Evolutionary conservation across 148 eudicot species (phyloP).

Genomic region (Diospyros lotus): DNA sequence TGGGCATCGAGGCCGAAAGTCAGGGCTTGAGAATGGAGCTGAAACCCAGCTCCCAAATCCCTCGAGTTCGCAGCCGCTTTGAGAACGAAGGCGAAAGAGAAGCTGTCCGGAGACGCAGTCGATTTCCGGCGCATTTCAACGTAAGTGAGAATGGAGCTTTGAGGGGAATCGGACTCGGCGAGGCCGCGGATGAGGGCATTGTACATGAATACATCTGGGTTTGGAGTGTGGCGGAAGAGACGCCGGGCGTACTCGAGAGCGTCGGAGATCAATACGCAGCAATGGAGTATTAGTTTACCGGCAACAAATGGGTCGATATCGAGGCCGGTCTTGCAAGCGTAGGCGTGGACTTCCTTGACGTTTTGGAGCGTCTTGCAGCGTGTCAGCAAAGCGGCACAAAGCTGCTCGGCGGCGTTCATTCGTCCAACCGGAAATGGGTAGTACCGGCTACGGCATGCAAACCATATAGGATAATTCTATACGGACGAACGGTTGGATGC

Average conservation of each 20-base stretch:
- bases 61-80: constrained; percentile 42
- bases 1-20: constrained; percentile 34
- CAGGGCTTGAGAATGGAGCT: constrained; percentile 50
- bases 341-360: constrained; percentile 44
- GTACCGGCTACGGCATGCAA: no score
- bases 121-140: constrained; percentile 38
- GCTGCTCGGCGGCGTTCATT: constrained; percentile 19
- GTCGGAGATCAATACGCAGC: constrained; percentile 30
- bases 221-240: constrained; percentile 30
- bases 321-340: constrained; percentile 32
- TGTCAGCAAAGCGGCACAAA: constrained; percentile 33
- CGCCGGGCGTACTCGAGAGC: constrained; percentile 34
- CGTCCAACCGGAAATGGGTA: background rate
- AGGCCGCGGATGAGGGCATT: constrained; percentile 56
- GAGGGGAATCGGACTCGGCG: constrained; percentile 41
- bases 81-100: constrained; percentile 50
- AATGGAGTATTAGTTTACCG: constrained; percentile 49
- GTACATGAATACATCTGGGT: constrained; percentile 58
- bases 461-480: no score
- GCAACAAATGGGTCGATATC: constrained; percentile 29
- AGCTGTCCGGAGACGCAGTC: constrained; percentile 36
- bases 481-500: no score
- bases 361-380: constrained; percentile 36
- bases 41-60: constrained; percentile 38
- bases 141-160: constrained; percentile 32